Percentiles rank a stretch among this genome's conserved stretches.
phyloP scores from a whole-genome alignment of 805 yeast species.

The Pachysolen tannophilus region DNA sequence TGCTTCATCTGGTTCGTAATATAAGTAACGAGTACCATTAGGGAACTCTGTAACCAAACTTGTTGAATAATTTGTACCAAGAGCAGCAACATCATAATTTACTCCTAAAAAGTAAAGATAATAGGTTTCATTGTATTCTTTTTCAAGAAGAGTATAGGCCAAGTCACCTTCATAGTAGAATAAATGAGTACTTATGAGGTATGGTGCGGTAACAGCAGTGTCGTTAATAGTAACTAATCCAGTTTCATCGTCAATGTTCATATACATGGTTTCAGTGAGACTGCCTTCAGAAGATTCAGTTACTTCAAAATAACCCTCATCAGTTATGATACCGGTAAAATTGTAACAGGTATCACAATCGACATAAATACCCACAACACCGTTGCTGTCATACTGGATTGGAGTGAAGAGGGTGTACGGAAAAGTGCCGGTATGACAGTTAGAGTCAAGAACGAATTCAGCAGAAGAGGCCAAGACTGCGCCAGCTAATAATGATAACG shows the following conservation, averaged over 20 bases:
- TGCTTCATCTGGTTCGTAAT: conserved; percentile 4
- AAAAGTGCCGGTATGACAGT: conserved; percentile 1
- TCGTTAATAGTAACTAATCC: conserved; percentile 6
- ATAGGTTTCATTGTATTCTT: conserved; percentile 3
- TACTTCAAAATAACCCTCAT: conserved; percentile 9
- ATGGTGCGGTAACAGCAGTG: conserved; percentile 6
- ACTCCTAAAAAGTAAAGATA: conserved; percentile 2
- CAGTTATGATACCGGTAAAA: conserved; percentile 6
- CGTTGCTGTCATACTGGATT: conserved; percentile 6
- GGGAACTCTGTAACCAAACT: conserved; percentile 4
- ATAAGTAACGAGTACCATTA: conserved; percentile 6
- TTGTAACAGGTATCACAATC: conserved; percentile 9
- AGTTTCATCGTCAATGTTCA: conserved; percentile 7
- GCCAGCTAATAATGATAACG: no score
- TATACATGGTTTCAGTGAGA: conserved; percentile 3
- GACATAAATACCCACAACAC: conserved; percentile 8
- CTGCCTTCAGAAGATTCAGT: conserved; percentile 3
- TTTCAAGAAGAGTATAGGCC: conserved; percentile 2
- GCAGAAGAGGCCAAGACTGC: conserved; percentile 11
- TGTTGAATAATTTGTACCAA: conserved; percentile 2
- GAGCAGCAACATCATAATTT: background rate
- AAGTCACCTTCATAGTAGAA: conserved; percentile 5
- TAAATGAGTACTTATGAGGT: conserved; percentile 4
- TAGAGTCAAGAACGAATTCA: conserved; percentile 1
- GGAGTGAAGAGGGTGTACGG: conserved; percentile 1